Percentiles rank a stretch among this genome's conserved stretches.
These are phyloP conservation scores for Pleurotus salmoneostramineus DNA, from an alignment of 768 basidiomycete species.

Conservation along the genomic window DNA sequence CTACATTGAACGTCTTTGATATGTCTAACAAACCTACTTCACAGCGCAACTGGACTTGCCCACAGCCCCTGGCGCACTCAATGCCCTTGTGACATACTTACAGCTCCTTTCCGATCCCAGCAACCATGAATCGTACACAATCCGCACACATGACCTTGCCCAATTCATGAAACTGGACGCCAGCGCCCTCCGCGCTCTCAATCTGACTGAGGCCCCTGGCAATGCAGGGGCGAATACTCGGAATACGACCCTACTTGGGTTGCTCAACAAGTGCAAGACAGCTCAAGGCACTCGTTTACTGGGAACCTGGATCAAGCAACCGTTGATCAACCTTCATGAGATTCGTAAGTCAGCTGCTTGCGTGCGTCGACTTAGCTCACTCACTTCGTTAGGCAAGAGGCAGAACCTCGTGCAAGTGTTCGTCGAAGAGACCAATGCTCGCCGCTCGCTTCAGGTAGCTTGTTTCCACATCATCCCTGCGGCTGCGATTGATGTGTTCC, in stretches of 20 bases:
- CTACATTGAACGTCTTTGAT: background rate
- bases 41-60: constrained; percentile 78
- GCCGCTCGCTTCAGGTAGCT: constrained; percentile 63
- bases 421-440: constrained; percentile 69
- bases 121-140: constrained; percentile 76
- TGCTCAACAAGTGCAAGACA: constrained; percentile 95
- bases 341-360: constrained; percentile 57
- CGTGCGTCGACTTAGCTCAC: background rate
- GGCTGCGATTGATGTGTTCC: background rate
- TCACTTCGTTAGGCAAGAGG: constrained; percentile 55
- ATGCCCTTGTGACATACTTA: constrained; percentile 82
- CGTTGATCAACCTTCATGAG: constrained; percentile 89
- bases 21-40: background rate
- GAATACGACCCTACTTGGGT: constrained; percentile 83
- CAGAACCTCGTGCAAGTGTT: constrained; percentile 88
- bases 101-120: constrained; percentile 71
- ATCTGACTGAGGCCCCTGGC: constrained; percentile 71
- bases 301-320: constrained; percentile 94
- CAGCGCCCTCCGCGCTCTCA: constrained; percentile 87
- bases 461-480: background rate
- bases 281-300: constrained; percentile 88
- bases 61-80: constrained; percentile 73
- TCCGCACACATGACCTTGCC: constrained; percentile 85
- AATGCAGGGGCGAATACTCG: constrained; percentile 60
- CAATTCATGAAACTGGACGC: constrained; percentile 97